A percentile compares a stretch with the other conserved stretches of the same genome.
phyloP scores from a whole-genome alignment of 345 rosid genomes.

The Citrus sp. region DNA sequence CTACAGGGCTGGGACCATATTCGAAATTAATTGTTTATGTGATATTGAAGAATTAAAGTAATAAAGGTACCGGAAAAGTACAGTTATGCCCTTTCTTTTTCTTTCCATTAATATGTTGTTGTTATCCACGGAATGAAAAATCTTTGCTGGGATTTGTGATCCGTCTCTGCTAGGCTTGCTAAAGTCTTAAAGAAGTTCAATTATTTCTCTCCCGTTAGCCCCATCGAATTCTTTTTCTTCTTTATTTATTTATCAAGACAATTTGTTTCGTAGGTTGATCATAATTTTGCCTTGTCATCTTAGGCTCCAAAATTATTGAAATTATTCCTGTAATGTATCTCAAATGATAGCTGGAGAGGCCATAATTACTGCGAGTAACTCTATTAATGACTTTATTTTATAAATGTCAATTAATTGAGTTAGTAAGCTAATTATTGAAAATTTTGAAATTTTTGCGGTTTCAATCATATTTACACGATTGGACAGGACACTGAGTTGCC shows the following conservation, averaged over 20 bases:
- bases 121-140: slow-evolving; percentile 1
- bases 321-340: no score
- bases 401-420: no score
- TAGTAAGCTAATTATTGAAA: no score
- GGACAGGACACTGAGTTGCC: no score
- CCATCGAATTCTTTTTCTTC: background rate
- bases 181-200: slow-evolving; percentile 3
- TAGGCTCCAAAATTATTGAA: no score
- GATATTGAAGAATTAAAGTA: slow-evolving; percentile 1
- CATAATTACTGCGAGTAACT: no score
- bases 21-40: slow-evolving; percentile 13
- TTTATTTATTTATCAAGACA: background rate
- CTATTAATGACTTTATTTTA: no score
- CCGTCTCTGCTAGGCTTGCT: background rate
- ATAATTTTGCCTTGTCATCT: background rate
- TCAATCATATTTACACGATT: no score
- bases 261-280: background rate
- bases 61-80: slow-evolving; percentile 24
- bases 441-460: no score
- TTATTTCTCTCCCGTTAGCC: background rate
- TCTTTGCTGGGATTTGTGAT: background rate
- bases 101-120: background rate
- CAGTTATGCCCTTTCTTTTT: background rate
- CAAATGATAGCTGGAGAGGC: no score
- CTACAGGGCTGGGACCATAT: slow-evolving; percentile 25